phyloP scores from a whole-genome alignment of 2,329 filamentous ascomycete species.

The Colletotrichum cereale region DNA sequence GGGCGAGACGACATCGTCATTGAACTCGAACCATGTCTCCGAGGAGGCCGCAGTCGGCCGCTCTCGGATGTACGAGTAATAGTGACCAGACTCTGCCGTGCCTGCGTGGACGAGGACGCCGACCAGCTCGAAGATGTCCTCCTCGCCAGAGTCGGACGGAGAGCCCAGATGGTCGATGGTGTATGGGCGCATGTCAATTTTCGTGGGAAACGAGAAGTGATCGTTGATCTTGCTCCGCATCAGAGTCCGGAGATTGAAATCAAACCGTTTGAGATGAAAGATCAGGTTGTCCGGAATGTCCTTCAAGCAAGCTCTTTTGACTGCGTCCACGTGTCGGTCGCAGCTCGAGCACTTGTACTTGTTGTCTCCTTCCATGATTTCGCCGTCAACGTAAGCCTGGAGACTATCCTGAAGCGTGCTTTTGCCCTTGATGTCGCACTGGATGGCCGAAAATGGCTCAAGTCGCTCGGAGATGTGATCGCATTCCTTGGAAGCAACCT shows the following conservation, averaged over 20 bases:
- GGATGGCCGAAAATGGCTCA: conserved; percentile 93
- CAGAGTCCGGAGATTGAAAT: conserved; percentile 82
- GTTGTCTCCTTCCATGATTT: conserved; percentile 97
- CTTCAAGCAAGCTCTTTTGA: conserved; percentile 92
- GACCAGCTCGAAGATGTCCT: conserved; percentile 93
- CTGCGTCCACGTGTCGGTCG: conserved; percentile 89
- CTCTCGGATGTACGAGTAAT: conserved; percentile 95
- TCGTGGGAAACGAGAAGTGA: conserved; percentile 86
- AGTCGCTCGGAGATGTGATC: conserved; percentile 90
- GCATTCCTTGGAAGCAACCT: conserved; percentile 96
- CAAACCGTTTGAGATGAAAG: conserved; percentile 91
- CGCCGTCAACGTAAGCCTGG: conserved; percentile 94
- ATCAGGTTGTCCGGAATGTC: conserved; percentile 94
- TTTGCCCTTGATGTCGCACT: conserved; percentile 97
- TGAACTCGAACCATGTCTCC: conserved; percentile 88
- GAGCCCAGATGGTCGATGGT: conserved; percentile 86
- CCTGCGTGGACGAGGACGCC: conserved; percentile 94
- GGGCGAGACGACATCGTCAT: conserved; percentile 83
- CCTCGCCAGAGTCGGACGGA: conserved; percentile 63
- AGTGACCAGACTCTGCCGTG: conserved; percentile 93
- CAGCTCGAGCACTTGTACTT: conserved; percentile 98
- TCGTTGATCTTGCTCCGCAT: conserved; percentile 95
- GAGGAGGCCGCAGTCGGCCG: conserved; percentile 67
- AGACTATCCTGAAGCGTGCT: conserved; percentile 85
- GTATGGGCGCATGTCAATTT: conserved; percentile 89